Evolutionary conservation across 768 basidiomycete species (phyloP), one percentile per base, ranked within the genome.

Genomic region (Phlegmacium glaucopus): DNA sequence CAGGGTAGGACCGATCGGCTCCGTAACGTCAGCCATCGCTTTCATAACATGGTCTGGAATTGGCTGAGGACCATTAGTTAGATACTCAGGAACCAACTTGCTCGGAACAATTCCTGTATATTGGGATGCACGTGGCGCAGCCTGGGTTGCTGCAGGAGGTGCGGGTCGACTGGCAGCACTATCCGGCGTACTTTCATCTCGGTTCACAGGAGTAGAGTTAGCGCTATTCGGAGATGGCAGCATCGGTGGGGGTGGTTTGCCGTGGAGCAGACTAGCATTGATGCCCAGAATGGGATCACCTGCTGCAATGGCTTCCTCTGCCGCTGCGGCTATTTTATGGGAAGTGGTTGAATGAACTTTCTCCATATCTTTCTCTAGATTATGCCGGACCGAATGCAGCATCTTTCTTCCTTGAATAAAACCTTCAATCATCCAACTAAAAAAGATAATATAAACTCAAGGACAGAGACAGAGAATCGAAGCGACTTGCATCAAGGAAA

Each of bases 371-470:
- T 51, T 56, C 28, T 75, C 71, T 18, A 78, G 60, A 42, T 67
- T 60, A 16, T 55, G 58, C 25, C 60, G 61, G 45, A 69, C 59
- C 27, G 65, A 61, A 51, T 65, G 69, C 18, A 60, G 51, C 56
- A 70, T 56, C 56, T 70, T 69, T 39, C 72, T 60, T 34, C 62
- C 68, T 47, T 80, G 74, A 54, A 90, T 85, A 64, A 80, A 90
- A 5, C 76, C 83, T 64, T 90, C 84, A 63, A 90, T 80, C 86
- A 90, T 84, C 63, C 66, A 83, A 59, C 88, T 90, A 71, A 56
- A 55, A 47, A 53, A 45, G 49, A 55, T 50, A 60, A 62, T 59
- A 70, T 67, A 61, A 51, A 54, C 53, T 56, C 51, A 56, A 62
- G 56, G 63, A 65, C 22, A 55, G 48, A 61, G 38, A 32, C 45